Conservation (phyloP, 208 protist species). For the Acanthamoeba triangularis region DNA sequence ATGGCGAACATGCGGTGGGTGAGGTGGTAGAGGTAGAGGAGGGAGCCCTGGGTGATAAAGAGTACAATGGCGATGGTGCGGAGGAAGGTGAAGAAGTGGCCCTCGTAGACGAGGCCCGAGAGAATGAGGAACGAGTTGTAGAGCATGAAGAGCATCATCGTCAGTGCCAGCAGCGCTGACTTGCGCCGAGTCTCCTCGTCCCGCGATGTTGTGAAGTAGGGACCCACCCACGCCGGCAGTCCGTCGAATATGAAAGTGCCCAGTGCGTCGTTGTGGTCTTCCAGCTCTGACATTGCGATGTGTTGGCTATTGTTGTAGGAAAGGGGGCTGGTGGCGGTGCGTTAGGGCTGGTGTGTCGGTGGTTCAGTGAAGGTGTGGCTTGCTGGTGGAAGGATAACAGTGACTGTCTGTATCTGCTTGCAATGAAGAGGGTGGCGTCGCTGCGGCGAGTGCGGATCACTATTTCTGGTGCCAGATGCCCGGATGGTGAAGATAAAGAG, state of each 20-base stretch:
- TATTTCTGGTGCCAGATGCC: too few species aligned
- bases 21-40: slow-evolving; percentile 16
- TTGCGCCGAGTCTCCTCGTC: slow-evolving; percentile 21
- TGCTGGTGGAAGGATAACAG: too few species aligned
- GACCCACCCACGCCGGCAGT: slow-evolving; percentile 10
- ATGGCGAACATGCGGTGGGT: slow-evolving; percentile 17
- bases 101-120: slow-evolving; percentile 32
- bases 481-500: too few species aligned
- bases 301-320: background rate
- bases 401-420: too few species aligned
- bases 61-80: background rate
- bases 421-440: too few species aligned
- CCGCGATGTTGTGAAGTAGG: slow-evolving; percentile 8
- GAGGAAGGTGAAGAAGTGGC: slow-evolving; percentile 60
- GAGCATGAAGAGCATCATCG: slow-evolving; percentile 32
- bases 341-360: too few species aligned
- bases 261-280: background rate
- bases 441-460: too few species aligned
- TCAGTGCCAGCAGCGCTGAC: background rate
- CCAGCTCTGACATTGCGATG: background rate
- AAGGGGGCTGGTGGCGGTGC: background rate
- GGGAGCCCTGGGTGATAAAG: background rate
- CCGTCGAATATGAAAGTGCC: slow-evolving; percentile 25
- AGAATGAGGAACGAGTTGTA: background rate
- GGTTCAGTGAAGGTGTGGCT: too few species aligned